Evolutionary conservation across 73 alveolate genomes (phyloP).

Genomic region (Uronychia binucleata): DNA sequence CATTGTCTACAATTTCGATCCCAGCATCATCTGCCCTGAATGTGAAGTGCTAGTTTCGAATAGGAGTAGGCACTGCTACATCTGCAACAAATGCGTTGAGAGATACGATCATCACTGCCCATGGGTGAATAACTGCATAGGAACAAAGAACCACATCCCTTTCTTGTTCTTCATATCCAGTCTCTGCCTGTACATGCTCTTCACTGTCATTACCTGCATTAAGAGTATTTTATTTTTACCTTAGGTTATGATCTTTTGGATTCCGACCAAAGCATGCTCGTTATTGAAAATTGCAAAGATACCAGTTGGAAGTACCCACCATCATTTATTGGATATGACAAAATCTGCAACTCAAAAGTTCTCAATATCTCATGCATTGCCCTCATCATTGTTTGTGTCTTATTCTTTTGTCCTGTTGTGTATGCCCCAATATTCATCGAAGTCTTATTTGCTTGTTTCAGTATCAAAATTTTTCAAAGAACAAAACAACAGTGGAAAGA

Average conservation of each 20-base stretch:
- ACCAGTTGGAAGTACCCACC: background rate
- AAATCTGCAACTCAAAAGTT: background rate
- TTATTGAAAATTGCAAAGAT: background rate
- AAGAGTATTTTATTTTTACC: background rate
- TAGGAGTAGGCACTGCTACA: constrained; percentile 57
- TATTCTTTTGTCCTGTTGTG: background rate
- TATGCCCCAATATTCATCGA: background rate
- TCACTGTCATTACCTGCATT: background rate
- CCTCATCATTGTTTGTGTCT: background rate
- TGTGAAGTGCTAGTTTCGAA: constrained; percentile 15
- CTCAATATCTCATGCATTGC: background rate
- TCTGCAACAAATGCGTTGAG: constrained; percentile 65
- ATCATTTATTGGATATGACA: background rate
- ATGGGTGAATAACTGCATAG: constrained; percentile 79
- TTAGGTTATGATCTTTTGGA: background rate
- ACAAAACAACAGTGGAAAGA: background rate
- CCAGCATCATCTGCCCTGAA: constrained; percentile 35
- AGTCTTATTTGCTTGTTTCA: background rate
- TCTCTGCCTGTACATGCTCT: background rate
- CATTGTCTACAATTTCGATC: constrained; percentile 36
- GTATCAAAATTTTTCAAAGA: background rate
- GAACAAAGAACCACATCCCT: constrained; percentile 13
- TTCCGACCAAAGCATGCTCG: background rate
- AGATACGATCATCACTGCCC: constrained; percentile 73
- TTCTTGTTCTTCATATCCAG: background rate